phyloP scores from a whole-genome alignment of 352 stramenopile genomes.

The Thraustochytrium sp. region DNA sequence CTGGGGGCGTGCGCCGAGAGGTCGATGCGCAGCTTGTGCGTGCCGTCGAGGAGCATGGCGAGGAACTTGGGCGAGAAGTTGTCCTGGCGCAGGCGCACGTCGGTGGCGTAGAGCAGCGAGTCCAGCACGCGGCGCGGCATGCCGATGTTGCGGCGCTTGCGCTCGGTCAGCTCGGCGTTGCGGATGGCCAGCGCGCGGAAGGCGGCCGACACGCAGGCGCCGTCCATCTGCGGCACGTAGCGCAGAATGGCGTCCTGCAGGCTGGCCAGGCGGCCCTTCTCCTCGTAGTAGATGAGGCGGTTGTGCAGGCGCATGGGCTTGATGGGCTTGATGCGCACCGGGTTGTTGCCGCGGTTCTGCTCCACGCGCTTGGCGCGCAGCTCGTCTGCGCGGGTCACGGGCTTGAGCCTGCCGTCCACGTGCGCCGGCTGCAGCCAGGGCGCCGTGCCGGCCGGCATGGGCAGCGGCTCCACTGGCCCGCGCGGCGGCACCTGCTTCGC shows the following conservation, averaged over 20 bases:
- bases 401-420: not conserved
- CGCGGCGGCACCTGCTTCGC: not conserved
- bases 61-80: not conserved
- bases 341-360: not conserved
- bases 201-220: not conserved
- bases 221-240: not conserved
- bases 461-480: not conserved
- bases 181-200: not conserved
- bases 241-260: not conserved
- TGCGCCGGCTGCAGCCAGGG: not conserved
- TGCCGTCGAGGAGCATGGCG: not conserved
- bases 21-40: not conserved
- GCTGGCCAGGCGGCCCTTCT: not conserved
- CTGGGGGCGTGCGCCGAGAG: not conserved
- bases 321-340: not conserved
- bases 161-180: not conserved
- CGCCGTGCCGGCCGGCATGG: not conserved
- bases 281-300: not conserved
- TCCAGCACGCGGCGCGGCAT: not conserved
- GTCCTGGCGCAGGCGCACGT: slow-evolving; percentile 7
- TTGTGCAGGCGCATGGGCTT: not conserved
- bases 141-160: not conserved
- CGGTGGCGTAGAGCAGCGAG: not conserved
- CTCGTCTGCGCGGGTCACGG: not conserved
- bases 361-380: not conserved